Base-by-base conservation (phyloP, 164 flowering plant species). In the Berberis vulgaris region DNA sequence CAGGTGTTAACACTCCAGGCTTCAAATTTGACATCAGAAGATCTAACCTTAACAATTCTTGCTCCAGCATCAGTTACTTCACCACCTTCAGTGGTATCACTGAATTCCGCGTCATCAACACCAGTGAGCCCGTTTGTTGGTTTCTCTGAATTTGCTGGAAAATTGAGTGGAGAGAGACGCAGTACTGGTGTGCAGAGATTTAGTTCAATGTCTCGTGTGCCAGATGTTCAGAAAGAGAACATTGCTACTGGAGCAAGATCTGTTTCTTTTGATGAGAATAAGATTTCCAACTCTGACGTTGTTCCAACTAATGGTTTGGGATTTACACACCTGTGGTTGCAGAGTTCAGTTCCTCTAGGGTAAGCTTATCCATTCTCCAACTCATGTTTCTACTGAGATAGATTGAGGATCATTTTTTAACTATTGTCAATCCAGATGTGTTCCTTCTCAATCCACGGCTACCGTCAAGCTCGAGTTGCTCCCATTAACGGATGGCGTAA, bases 331-430 rank as follows among this genome's bases (percentile, higher is more conserved):
- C 73, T 91, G 45, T 95, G 97, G 97, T 81, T 95, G 74, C 97
- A 91, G 79, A 95, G 99, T 63, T 81, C 91, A 79, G 89, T 89
- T 80, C 99, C 99, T 63, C 70, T 95, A 26, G 99, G 99, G 99
- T 95, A 87, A 78, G 63, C 26, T n/a, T 40, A 11, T 66, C 49
- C 7, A 6, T 54, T 38, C 41, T 64, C 43, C 58, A 7, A n/a
- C 47, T 58, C 2, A 53, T 69, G 26, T 40, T 60, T 26, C 58
- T 64, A 45, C 10, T 3, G 3, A 57, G 66, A 63, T 63, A 26
- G 26, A 53, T 46, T 46, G 43, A 9, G 54, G 62, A 49, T 54
- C n/a, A 43, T 64, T 41, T 26, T 65, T 59, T 44, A 46, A 5
- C 26, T 67, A 3, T 75, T 69, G 47, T 59, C 68, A 50, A 57